Evolutionary conservation across 306 rosid species (phyloP).

Genomic region (Corylus americana): DNA sequence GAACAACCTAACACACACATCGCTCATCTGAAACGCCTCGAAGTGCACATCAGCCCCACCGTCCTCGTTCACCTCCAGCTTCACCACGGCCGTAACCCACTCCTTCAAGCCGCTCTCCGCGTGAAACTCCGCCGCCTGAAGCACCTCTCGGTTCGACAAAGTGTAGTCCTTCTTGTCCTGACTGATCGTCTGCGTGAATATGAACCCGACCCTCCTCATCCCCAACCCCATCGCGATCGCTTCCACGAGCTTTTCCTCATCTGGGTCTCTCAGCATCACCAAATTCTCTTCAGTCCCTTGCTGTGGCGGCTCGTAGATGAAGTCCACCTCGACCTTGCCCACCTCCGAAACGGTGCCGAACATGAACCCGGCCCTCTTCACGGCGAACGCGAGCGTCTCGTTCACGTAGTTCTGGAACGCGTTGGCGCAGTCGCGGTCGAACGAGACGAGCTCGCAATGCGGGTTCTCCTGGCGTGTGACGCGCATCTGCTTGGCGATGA

Average conservation of each 20-base stretch:
- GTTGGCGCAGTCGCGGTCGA: conserved; percentile 88
- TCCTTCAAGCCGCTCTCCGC: conserved; percentile 90
- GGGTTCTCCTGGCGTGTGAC: conserved; percentile 85
- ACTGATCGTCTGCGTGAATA: conserved; percentile 81
- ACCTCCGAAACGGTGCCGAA: conserved; percentile 79
- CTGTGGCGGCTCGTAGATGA: conserved; percentile 96
- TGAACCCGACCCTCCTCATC: conserved; percentile 84
- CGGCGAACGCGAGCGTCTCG: conserved; percentile 77
- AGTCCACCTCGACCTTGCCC: conserved; percentile 82
- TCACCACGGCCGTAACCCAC: conserved; percentile 95
- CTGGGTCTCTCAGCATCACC: conserved; percentile 57
- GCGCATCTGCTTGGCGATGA: conserved; percentile 91
- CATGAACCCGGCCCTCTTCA: conserved; percentile 93
- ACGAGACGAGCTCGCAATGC: conserved; percentile 81
- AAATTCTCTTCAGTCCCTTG: conserved; percentile 74
- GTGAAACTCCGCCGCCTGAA: conserved; percentile 89
- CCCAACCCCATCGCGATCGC: conserved; percentile 86
- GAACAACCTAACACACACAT: conserved; percentile 71
- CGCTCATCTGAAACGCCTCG: conserved; percentile 99
- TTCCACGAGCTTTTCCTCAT: conserved; percentile 80
- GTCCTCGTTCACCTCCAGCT: conserved; percentile 88
- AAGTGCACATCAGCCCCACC: conserved; percentile 86
- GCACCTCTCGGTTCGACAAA: conserved; percentile 75
- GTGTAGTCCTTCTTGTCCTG: conserved; percentile 91
- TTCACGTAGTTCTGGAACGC: conserved; percentile 91